Percentiles rank a stretch among this genome's conserved stretches.
Conservation (phyloP, 768 basidiomycete genomes). For the Amanita phalloides region DNA sequence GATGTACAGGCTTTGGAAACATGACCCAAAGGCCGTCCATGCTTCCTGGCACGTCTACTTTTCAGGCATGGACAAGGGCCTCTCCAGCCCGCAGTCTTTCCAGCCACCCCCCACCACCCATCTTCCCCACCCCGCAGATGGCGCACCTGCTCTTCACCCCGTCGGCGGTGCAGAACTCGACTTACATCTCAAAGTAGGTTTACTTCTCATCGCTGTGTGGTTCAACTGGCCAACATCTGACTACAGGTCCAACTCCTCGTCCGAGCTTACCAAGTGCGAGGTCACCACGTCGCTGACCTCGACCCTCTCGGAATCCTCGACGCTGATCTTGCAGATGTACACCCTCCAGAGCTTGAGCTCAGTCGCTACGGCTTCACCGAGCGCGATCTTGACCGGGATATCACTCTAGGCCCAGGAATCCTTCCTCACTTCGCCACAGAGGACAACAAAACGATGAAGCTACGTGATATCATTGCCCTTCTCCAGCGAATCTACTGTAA, state of each 20-base stretch:
- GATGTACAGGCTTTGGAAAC: conserved; percentile 89
- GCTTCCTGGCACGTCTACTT: conserved; percentile 94
- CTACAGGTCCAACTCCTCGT: conserved; percentile 90
- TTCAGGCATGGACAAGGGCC: conserved; percentile 81
- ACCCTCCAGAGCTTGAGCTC: conserved; percentile 86
- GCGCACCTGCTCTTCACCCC: conserved; percentile 66
- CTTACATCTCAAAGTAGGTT: conserved; percentile 83
- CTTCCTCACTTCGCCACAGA: conserved; percentile 89
- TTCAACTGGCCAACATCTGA: not conserved
- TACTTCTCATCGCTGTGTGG: not conserved
- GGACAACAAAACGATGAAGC: conserved; percentile 77
- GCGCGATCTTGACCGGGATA: conserved; percentile 88
- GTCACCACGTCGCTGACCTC: conserved; percentile 91
- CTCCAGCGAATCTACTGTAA: conserved; percentile 91
- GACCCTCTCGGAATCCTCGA: conserved; percentile 93
- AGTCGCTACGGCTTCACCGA: conserved; percentile 94
- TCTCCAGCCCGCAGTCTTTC: conserved; percentile 74
- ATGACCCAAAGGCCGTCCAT: conserved; percentile 89
- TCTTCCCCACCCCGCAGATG: conserved; percentile 63
- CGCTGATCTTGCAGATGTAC: conserved; percentile 68
- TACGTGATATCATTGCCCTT: conserved; percentile 85
- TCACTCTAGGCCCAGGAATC: conserved; percentile 91
- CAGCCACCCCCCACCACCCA: conserved; percentile 62
- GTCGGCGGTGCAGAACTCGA: conserved; percentile 71
- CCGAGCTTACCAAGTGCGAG: conserved; percentile 97